phyloP scores from a whole-genome alignment of 495 filamentous ascomycete genomes.

The Xylaria intraflava region DNA sequence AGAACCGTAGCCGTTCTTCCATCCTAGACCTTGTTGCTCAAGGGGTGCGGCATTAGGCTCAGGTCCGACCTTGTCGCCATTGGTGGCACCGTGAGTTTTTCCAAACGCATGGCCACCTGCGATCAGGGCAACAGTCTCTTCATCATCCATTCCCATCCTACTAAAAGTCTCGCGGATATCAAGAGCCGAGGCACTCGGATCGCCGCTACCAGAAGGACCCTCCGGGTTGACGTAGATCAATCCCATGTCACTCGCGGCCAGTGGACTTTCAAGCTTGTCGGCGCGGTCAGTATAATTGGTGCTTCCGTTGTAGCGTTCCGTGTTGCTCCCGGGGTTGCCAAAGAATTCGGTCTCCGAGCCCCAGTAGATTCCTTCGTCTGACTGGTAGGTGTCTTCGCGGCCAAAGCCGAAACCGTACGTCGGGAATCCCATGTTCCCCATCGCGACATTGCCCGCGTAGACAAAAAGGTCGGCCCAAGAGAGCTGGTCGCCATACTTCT shows the following conservation, averaged over 20 bases:
- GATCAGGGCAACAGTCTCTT: conserved; percentile 56
- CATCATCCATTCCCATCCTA: conserved; percentile 59
- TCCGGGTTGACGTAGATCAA: conserved; percentile 59
- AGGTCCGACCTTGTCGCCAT: conserved; percentile 40
- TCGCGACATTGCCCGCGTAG: conserved; percentile 52
- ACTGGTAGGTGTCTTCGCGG: conserved; percentile 52
- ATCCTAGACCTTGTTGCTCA: conserved; percentile 50
- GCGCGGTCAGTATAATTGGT: conserved; percentile 32
- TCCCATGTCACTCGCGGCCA: conserved; percentile 52
- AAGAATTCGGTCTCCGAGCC: conserved; percentile 53
- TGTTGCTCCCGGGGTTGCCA: conserved; percentile 50
- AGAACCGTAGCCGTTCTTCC: conserved; percentile 42
- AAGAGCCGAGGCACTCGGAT: conserved; percentile 47
- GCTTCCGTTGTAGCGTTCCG: conserved; percentile 29
- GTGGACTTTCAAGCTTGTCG: conserved; percentile 46
- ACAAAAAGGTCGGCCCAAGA: conserved; percentile 55
- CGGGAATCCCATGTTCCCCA: conserved; percentile 56
- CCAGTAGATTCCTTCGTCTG: conserved; percentile 58
- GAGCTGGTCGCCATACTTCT: conserved; percentile 58
- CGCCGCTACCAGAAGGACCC: conserved; percentile 51
- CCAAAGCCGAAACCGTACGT: conserved; percentile 56
- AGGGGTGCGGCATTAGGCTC: conserved; percentile 48
- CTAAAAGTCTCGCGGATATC: conserved; percentile 55
- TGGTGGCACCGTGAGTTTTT: conserved; percentile 54
- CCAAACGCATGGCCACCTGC: conserved; percentile 57